These are phyloP conservation scores for Phyllachora maydis DNA, from an alignment of 2,329 filamentous ascomycete species.

Conservation along the genomic window DNA sequence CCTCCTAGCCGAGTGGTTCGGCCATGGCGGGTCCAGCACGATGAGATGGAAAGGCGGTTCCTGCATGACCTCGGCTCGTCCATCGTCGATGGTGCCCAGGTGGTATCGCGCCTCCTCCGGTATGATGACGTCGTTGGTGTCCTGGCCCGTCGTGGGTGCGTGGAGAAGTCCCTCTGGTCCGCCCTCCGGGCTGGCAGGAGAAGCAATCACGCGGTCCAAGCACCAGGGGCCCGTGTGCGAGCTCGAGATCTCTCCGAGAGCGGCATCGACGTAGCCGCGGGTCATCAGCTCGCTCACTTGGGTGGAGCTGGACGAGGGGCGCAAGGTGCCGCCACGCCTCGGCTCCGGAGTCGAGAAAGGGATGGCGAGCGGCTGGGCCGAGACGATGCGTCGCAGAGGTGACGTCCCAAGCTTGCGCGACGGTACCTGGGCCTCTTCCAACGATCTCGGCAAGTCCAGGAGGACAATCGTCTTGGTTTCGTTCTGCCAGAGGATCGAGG, in stretches of 20 bases:
- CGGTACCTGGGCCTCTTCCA: conserved; percentile 42
- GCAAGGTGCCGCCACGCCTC: conserved; percentile 10
- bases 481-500: conserved; percentile 32
- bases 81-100: conserved; percentile 22
- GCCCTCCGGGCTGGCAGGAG: conserved; percentile 6
- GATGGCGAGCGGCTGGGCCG: conserved; percentile 17
- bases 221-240: conserved; percentile 21
- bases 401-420: conserved; percentile 9
- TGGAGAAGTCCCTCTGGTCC: too few relatives aligned
- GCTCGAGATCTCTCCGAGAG: conserved; percentile 16
- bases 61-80: conserved; percentile 17
- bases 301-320: conserved; percentile 15
- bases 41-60: conserved; percentile 43
- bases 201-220: too few relatives aligned
- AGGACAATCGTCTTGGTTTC: conserved; percentile 27
- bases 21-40: conserved; percentile 63
- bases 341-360: conserved; percentile 33
- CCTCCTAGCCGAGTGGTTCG: conserved; percentile 51
- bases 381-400: conserved; percentile 19
- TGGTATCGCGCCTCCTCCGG: conserved; percentile 23
- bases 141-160: too few relatives aligned
- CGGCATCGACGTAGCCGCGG: conserved; percentile 20
- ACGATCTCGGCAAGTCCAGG: conserved; percentile 49
- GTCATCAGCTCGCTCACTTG: conserved; percentile 33
- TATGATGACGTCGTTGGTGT: conserved; percentile 9